Conservation (phyloP, 805 yeast species). For the Pichia thaimueangensis region DNA sequence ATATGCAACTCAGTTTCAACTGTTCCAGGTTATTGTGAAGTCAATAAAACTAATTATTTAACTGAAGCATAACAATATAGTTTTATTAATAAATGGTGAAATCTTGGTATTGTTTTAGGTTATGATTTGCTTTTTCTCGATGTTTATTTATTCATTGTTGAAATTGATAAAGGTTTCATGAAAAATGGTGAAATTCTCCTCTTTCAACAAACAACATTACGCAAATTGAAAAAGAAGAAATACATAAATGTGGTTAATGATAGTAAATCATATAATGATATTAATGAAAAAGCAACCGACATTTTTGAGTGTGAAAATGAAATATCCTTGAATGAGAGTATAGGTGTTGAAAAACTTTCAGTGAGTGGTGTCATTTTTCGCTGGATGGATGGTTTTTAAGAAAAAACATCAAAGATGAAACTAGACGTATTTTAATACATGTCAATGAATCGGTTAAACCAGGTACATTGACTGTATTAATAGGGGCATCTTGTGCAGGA, state of each 20-base stretch:
- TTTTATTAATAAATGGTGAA: constrained; percentile 67
- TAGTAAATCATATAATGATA: constrained; percentile 23
- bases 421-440: constrained; percentile 52
- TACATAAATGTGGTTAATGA: constrained; percentile 22
- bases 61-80: constrained; percentile 42
- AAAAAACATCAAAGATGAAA: constrained; percentile 53
- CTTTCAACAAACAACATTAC: constrained; percentile 46
- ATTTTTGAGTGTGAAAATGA: constrained; percentile 20
- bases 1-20: constrained; percentile 48
- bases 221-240: constrained; percentile 38
- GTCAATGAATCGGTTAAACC: constrained; percentile 84
- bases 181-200: constrained; percentile 68
- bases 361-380: constrained; percentile 53
- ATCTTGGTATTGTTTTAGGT: constrained; percentile 61
- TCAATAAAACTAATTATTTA: constrained; percentile 57
- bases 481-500: constrained; percentile 65
- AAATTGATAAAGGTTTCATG: constrained; percentile 52
- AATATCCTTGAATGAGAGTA: constrained; percentile 12
- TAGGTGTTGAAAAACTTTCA: constrained; percentile 25
- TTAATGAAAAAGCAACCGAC: constrained; percentile 23
- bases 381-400: constrained; percentile 73
- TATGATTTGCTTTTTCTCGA: constrained; percentile 48
- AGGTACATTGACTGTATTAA: constrained; percentile 69
- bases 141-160: constrained; percentile 49
- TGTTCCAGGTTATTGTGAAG: constrained; percentile 42